phyloP scores from a whole-genome alignment of 2,329 filamentous ascomycete species.

The Colletotrichum sansevieriae region DNA sequence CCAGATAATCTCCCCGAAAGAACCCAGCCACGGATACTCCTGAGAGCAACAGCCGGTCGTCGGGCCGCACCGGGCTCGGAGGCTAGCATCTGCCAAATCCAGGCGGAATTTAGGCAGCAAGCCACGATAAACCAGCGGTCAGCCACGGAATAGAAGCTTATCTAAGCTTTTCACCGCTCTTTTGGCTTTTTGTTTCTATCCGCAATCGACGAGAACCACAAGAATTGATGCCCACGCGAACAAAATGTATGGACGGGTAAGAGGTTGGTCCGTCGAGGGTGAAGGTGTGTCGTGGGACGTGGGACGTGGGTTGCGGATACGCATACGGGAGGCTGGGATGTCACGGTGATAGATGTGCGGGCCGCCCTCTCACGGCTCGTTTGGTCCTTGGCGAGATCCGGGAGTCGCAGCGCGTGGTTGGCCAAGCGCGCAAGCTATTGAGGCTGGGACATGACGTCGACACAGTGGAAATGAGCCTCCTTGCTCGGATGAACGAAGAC shows the following conservation, averaged over 20 bases:
- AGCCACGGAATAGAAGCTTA: constrained; percentile 12
- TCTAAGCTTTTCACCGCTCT: constrained; percentile 26
- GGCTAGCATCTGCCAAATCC: constrained; percentile 22
- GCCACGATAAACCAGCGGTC: background rate
- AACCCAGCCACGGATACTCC: constrained; percentile 10
- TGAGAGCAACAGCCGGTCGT: constrained; percentile 9
- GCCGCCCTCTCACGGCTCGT: constrained; percentile 5
- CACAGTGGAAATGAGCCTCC: constrained; percentile 13
- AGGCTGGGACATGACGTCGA: constrained; percentile 14
- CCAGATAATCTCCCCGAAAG: background rate
- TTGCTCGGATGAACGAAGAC: constrained; percentile 15
- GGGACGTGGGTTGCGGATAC: background rate
- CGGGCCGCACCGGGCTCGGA: constrained; percentile 27
- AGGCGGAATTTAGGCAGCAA: constrained; percentile 4
- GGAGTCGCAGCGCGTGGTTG: constrained; percentile 1
- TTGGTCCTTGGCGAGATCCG: constrained; percentile 12
- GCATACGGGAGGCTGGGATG: constrained; percentile 11
- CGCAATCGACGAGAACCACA: background rate
- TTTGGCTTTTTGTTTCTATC: background rate
- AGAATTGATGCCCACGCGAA: background rate
- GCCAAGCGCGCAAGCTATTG: background rate
- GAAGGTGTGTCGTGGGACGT: background rate
- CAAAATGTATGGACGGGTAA: no score
- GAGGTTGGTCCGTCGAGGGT: constrained; percentile 9
- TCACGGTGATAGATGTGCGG: constrained; percentile 17